Percentiles rank a stretch among this genome's conserved stretches.
Conservation (phyloP, 2,329 filamentous ascomycete species). For the Fusarium austroafricanum region DNA sequence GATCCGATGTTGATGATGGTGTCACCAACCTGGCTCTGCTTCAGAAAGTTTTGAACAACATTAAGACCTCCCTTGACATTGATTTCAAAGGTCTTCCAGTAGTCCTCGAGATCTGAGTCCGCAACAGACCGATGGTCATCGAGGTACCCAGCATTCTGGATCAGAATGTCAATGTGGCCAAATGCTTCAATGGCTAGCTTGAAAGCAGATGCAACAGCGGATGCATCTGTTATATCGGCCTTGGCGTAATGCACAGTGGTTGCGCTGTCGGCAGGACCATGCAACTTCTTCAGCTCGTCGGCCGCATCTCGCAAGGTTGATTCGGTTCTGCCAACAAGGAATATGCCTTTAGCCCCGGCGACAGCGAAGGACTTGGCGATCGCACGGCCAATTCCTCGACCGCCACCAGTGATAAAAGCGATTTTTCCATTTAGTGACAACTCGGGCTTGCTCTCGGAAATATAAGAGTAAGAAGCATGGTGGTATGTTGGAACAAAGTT, state of each 20-base stretch:
- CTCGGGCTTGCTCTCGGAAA: neutral
- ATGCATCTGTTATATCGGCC: neutral
- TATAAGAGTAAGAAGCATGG: neutral
- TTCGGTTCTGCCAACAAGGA: neutral
- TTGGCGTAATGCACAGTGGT: neutral
- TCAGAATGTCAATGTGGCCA: neutral
- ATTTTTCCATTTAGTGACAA: neutral
- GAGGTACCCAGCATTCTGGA: conserved; percentile 9
- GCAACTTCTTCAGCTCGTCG: neutral
- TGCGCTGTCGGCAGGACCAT: accelerated
- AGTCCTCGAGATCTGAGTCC: neutral
- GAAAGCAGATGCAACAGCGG: neutral
- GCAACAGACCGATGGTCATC: neutral
- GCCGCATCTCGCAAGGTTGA: neutral
- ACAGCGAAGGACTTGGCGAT: conserved; percentile 1
- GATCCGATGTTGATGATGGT: conserved; percentile 6
- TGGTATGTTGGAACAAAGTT: conserved; percentile 3
- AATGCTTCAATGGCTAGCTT: neutral
- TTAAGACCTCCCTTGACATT: conserved; percentile 5
- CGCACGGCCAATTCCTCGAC: neutral
- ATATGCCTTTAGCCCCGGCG: neutral
- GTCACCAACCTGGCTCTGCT: neutral
- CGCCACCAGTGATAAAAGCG: conserved; percentile 4
- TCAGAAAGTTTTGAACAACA: neutral
- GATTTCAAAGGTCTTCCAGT: conserved; percentile 1